Evolutionary conservation across 73 alveolate species (phyloP).

Genomic region (Paramecium tetraurelia): DNA sequence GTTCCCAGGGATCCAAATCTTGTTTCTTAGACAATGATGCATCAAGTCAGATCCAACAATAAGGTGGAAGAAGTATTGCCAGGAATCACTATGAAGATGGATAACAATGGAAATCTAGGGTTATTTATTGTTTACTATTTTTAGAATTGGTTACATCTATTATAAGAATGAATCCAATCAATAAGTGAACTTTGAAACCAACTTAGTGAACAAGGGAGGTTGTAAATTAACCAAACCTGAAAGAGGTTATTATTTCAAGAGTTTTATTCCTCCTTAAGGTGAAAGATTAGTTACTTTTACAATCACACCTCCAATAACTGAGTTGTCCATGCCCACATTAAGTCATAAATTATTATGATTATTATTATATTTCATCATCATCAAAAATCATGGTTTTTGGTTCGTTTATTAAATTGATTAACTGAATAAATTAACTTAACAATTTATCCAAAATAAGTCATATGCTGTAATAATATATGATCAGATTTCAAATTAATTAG

Average conservation of each 20-base stretch:
- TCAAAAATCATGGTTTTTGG: background rate
- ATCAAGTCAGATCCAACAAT: background rate
- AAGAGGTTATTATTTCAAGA: constrained; percentile 30
- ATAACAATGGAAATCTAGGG: constrained; percentile 23
- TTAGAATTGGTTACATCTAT: background rate
- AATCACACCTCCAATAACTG: constrained; percentile 5
- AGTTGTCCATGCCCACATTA: background rate
- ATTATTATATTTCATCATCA: background rate
- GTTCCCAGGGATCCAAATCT: background rate
- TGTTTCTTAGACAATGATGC: background rate
- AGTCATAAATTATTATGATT: background rate
- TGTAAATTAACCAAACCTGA: constrained; percentile 40
- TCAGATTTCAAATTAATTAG: background rate
- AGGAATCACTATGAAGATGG: background rate
- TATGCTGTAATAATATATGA: background rate
- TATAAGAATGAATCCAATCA: background rate
- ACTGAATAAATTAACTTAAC: background rate
- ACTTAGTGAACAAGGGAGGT: background rate
- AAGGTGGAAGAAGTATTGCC: constrained; percentile 3
- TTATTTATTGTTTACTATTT: background rate
- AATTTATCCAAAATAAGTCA: background rate
- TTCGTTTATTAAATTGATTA: background rate
- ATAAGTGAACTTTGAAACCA: background rate
- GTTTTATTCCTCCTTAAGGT: background rate
- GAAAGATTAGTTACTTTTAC: constrained; percentile 8